phyloP scores from a whole-genome alignment of 192 early-diverging fungal species.

The Coemansia sp. region DNA sequence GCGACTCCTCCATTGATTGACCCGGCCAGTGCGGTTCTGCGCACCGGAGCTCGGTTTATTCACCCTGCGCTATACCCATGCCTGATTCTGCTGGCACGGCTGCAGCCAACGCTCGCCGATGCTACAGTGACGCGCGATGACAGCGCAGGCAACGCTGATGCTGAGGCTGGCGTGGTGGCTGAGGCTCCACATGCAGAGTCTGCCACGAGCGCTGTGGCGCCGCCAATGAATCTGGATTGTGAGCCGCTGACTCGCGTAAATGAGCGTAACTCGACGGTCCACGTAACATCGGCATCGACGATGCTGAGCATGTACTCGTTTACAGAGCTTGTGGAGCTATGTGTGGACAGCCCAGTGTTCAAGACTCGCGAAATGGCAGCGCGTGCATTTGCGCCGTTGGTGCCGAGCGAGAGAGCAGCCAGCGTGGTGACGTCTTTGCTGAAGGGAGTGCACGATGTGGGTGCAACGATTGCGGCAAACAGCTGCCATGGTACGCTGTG shows the following conservation, averaged over 20 bases:
- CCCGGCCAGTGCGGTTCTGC: constrained; percentile 18
- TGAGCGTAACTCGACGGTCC: constrained; percentile 53
- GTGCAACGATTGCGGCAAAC: constrained; percentile 60
- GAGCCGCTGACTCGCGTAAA: constrained; percentile 47
- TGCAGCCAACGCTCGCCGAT: constrained; percentile 67
- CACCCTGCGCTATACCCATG: constrained; percentile 91
- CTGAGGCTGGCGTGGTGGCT: constrained; percentile 28
- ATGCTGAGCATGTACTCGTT: constrained; percentile 56
- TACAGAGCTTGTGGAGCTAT: constrained; percentile 52
- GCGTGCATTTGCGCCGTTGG: constrained; percentile 73
- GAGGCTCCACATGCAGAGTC: constrained; percentile 34
- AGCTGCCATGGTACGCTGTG: constrained; percentile 73
- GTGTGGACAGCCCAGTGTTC: constrained; percentile 50
- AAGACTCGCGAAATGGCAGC: constrained; percentile 86
- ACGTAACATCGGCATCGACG: constrained; percentile 47
- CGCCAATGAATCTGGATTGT: constrained; percentile 50
- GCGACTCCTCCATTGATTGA: background rate
- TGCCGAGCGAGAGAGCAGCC: constrained; percentile 58
- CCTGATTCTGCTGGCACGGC: constrained; percentile 78
- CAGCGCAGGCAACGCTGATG: background rate
- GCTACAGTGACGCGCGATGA: background rate
- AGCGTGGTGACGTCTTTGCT: constrained; percentile 56
- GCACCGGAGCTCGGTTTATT: constrained; percentile 56
- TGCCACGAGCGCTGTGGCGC: constrained; percentile 37
- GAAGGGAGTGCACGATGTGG: constrained; percentile 48